A percentile compares a stretch with the other conserved stretches of the same genome.
These are phyloP conservation scores for Globisporangium yorkense DNA, from an alignment of 352 stramenopile species.

Conservation along the genomic window DNA sequence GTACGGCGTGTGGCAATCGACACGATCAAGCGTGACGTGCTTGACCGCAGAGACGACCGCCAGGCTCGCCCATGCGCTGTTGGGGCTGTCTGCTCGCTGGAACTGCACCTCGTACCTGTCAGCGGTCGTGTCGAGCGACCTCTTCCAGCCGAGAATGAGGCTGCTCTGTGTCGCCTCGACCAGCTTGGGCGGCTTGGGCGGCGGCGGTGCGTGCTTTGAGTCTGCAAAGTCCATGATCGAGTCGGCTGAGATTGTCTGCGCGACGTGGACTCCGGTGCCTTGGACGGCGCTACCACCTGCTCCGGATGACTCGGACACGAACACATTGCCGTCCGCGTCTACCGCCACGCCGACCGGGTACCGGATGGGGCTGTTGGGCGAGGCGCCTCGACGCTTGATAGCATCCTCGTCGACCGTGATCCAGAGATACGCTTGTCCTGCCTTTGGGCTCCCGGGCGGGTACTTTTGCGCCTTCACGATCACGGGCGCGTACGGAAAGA, in stretches of 20 bases:
- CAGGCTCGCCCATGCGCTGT: slow-evolving; percentile 45
- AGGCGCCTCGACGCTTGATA: slow-evolving; percentile 44
- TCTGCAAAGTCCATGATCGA: slow-evolving; percentile 56
- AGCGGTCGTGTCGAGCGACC: slow-evolving; percentile 48
- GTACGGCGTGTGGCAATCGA: slow-evolving; percentile 45
- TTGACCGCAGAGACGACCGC: slow-evolving; percentile 27
- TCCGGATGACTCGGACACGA: slow-evolving; percentile 43
- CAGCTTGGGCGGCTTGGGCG: slow-evolving; percentile 32
- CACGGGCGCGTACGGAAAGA: slow-evolving; percentile 75
- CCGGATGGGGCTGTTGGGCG: slow-evolving; percentile 30
- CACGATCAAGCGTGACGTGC: slow-evolving; percentile 30
- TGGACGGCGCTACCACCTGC: background rate
- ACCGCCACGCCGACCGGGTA: slow-evolving; percentile 70
- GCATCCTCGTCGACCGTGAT: slow-evolving; percentile 64
- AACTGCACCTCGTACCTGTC: slow-evolving; percentile 77
- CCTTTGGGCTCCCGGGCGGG: slow-evolving; percentile 40
- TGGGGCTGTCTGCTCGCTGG: slow-evolving; percentile 33
- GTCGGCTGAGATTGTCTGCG: slow-evolving; percentile 51
- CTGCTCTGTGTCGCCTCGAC: slow-evolving; percentile 45
- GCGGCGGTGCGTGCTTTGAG: slow-evolving; percentile 28
- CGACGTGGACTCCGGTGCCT: slow-evolving; percentile 9
- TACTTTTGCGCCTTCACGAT: slow-evolving; percentile 71
- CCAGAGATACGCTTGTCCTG: slow-evolving; percentile 68
- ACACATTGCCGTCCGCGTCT: slow-evolving; percentile 64
- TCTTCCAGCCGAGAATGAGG: slow-evolving; percentile 56